Percentiles rank a stretch among this genome's conserved stretches.
Conservation (phyloP, 2,329 filamentous ascomycete genomes). For the Fusarium coffeatum region DNA sequence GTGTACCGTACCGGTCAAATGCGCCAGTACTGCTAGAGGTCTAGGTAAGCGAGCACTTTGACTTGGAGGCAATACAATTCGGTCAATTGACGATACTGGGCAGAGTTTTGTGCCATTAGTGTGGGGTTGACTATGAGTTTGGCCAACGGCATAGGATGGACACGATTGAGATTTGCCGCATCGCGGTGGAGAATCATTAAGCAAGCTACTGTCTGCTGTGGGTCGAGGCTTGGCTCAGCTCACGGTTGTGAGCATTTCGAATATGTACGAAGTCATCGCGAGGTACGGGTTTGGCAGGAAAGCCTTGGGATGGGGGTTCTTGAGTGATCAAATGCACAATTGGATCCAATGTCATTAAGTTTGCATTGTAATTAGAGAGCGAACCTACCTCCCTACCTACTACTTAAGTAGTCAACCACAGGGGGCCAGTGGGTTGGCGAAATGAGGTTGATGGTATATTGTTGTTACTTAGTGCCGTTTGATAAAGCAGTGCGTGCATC, state of each 20-base stretch:
- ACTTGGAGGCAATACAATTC: neutral
- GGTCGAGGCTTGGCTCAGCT: neutral
- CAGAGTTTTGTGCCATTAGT: constrained; percentile 10
- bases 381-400: too few species aligned
- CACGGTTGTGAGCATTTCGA: neutral
- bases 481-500: neutral
- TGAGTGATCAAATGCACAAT: neutral
- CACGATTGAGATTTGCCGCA: constrained; percentile 2
- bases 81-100: neutral
- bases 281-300: neutral
- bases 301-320: neutral
- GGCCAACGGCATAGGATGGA: constrained; percentile 27
- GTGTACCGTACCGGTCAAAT: neutral
- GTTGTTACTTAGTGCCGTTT: neutral
- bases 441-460: neutral
- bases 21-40: neutral
- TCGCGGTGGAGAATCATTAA: constrained; percentile 24
- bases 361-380: neutral
- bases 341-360: neutral
- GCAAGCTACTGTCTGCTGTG: neutral
- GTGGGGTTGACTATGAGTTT: constrained; percentile 34
- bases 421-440: neutral
- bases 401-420: neutral
- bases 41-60: neutral
- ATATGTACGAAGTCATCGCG: neutral